These are phyloP conservation scores for Sedum album DNA, from an alignment of 164 flowering plant genomes.

Conservation along the genomic window DNA sequence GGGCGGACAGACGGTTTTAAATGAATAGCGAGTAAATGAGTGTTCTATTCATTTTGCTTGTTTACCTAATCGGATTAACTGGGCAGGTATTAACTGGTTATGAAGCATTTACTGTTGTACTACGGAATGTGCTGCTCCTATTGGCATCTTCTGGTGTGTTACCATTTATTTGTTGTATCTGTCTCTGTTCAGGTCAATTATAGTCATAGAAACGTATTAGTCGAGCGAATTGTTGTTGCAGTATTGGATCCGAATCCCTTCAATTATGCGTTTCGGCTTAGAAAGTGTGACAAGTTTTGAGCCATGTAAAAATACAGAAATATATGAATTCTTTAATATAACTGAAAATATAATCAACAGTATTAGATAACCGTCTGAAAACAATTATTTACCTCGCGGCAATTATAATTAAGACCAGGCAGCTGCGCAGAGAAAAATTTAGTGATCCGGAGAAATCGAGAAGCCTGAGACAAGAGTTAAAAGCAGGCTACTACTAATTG, in stretches of 20 bases:
- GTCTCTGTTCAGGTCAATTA: slow-evolving; percentile 40
- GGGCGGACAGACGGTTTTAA: too few relatives aligned
- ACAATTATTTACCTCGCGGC: slow-evolving; percentile 71
- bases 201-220: background rate
- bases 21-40: too few relatives aligned
- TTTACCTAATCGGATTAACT: too few relatives aligned
- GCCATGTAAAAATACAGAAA: slow-evolving; percentile 39
- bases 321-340: background rate
- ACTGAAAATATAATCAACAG: background rate
- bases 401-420: slow-evolving; percentile 87
- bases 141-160: slow-evolving; percentile 57
- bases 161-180: slow-evolving; percentile 65
- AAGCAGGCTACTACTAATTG: too few relatives aligned
- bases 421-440: slow-evolving; percentile 92
- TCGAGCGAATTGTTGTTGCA: too few relatives aligned
- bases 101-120: slow-evolving; percentile 44
- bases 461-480: too few relatives aligned
- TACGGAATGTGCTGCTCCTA: slow-evolving; percentile 25
- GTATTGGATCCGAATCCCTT: too few relatives aligned
- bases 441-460: slow-evolving; percentile 72
- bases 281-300: slow-evolving; percentile 84
- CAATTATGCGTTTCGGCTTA: slow-evolving; percentile 57
- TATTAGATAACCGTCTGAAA: background rate
- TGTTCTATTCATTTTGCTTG: too few relatives aligned
- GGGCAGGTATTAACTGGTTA: too few relatives aligned